Conservation (phyloP, 2,329 filamentous ascomycete species). For the Escovopsis sp. region DNA sequence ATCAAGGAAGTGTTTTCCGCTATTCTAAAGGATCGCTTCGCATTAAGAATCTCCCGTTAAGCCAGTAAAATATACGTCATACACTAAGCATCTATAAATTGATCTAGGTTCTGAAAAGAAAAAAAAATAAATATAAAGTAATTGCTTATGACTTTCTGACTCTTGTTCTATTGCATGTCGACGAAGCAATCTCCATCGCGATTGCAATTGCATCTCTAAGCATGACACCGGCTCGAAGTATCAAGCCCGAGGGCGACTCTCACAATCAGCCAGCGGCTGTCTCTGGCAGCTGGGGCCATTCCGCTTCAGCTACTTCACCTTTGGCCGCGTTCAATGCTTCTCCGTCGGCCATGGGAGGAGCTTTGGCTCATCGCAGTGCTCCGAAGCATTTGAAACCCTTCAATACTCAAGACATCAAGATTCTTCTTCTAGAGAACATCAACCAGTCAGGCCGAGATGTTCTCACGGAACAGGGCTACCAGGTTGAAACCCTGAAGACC, state of each 20-base stretch:
- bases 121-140: no score
- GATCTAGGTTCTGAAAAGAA: no score
- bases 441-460: constrained; percentile 82
- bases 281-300: constrained; percentile 42
- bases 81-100: no score
- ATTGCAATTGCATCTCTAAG: neutral
- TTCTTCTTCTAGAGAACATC: constrained; percentile 88
- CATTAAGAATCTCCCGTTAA: no score
- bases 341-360: constrained; percentile 44
- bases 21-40: no score
- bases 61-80: no score
- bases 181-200: no score
- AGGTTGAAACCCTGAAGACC: constrained; percentile 82
- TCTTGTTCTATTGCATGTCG: no score
- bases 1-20: no score
- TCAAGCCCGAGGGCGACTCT: constrained; percentile 22
- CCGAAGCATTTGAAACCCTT: constrained; percentile 85
- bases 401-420: constrained; percentile 90
- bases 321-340: constrained; percentile 61
- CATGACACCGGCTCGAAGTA: constrained; percentile 34
- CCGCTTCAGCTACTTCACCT: constrained; percentile 57
- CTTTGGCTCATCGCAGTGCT: constrained; percentile 22
- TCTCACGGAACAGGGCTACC: constrained; percentile 74
- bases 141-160: no score
- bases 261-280: constrained; percentile 25